Base-by-base conservation (phyloP, 441 rosid species). In the Bocquillonia castaneifolia region DNA sequence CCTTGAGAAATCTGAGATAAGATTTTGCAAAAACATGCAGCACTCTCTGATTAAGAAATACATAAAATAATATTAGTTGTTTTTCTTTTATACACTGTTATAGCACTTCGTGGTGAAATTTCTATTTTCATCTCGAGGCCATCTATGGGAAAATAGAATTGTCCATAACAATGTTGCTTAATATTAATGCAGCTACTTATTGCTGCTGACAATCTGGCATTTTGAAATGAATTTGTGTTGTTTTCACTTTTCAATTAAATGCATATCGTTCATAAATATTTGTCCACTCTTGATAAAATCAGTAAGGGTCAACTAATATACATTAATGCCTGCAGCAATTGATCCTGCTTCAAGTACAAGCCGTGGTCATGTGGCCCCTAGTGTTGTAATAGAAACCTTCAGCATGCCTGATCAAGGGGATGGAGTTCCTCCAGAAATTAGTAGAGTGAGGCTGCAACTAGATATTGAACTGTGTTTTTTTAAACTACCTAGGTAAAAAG, bases 331-430 rank as follows among this genome's bases (percentile, higher is more conserved):
- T 82, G 68, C 74, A 76, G 83, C 70, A 45, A 69, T 54, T 70
- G 82, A 77, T 79, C 78, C 82, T 52, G 76, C 77, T 64, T 71
- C 78, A 66, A 78, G 81, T 64, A 63, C 82, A 74, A 71, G 79
- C 74, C 83, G 56, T 28, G 67, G 74, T 67, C 89, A 77, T 64
- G 73, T 69, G 67, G 50, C 80, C 67, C 85, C 95, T 48, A 79
- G 87, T 72, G 82, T 85, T 66, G 84, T 85, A 40, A 87, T 89
- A 62, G 92, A 89, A 81, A 81, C 89, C 66, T 80, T 84, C 66
- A 85, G 80, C 72, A 59, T 85, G 72, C 90, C 92, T 64, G 90
- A 89, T 72, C 87, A 79, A 72, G 92, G 89, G 61, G 90, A 87
- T 64, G 85, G 81, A 70, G 85, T 89, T 77, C 88, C 89, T 55